These are phyloP conservation scores for Coniferiporia weirii DNA, from an alignment of 1,284 basidiomycete genomes.

Conservation along the genomic window DNA sequence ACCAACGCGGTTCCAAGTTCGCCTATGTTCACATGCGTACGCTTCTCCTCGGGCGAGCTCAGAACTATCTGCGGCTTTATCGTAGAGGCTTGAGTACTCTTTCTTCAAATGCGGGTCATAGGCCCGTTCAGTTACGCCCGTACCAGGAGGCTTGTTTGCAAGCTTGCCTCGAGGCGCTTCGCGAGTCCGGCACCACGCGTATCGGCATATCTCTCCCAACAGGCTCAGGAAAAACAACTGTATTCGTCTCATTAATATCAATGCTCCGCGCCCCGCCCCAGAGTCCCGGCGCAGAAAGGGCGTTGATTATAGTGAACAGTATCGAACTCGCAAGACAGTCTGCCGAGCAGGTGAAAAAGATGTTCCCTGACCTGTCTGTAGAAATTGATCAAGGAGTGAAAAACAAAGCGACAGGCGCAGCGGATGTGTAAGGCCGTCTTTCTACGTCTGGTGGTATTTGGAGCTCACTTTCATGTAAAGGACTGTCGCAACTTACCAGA, in stretches of 20 bases:
- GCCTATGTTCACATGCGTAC: not conserved
- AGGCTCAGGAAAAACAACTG: conserved; percentile 90
- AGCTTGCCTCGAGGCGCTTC: conserved; percentile 72
- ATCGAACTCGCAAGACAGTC: conserved; percentile 88
- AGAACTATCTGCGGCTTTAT: not conserved
- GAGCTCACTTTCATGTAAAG: conserved; percentile 34
- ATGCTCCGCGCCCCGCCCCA: conserved; percentile 43
- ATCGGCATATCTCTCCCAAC: conserved; percentile 94
- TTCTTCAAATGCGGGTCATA: not conserved
- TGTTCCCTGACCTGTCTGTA: conserved; percentile 73
- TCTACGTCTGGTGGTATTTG: conserved; percentile 1
- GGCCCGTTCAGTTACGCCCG: conserved; percentile 57
- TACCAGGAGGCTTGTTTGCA: conserved; percentile 88
- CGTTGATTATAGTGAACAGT: conserved; percentile 84
- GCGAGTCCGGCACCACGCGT: conserved; percentile 51
- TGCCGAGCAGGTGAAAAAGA: conserved; percentile 60
- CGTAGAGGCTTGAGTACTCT: not conserved
- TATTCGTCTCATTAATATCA: conserved; percentile 79
- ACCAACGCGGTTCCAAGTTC: not conserved
- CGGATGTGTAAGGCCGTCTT: conserved; percentile 68
- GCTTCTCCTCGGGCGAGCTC: not conserved
- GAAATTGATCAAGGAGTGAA: conserved; percentile 90
- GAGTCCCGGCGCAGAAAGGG: conserved; percentile 44
- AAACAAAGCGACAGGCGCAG: conserved; percentile 71
- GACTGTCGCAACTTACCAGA: conserved; percentile 92